Percentiles rank a stretch among this genome's conserved stretches.
Conservation (phyloP, 2,329 filamentous ascomycete genomes). For the Fusarium illudens region DNA sequence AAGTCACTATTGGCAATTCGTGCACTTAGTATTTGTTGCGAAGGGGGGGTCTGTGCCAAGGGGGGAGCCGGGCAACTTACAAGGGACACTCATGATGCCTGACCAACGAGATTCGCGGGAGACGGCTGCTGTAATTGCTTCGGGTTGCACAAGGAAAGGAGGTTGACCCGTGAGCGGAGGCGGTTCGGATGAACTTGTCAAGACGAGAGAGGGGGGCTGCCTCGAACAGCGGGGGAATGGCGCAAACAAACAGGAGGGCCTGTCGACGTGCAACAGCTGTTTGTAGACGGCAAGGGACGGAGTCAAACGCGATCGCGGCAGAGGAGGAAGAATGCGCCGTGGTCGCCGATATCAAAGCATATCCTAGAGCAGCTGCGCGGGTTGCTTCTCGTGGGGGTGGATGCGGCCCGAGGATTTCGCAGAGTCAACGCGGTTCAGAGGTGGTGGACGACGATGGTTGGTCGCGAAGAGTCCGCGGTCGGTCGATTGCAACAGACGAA, state of each 20-base stretch:
- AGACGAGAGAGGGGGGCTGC: conserved; percentile 3
- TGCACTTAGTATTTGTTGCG: conserved; percentile 4
- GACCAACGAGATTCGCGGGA: neutral
- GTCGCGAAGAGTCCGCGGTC: conserved; percentile 36
- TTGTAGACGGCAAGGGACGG: conserved; percentile 4
- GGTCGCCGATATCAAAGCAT: conserved; percentile 36
- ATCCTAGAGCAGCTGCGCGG: conserved; percentile 21
- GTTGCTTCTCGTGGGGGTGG: conserved; percentile 5
- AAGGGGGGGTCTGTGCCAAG: conserved; percentile 15
- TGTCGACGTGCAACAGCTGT: conserved; percentile 1
- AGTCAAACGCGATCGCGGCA: conserved; percentile 29
- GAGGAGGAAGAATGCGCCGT: conserved; percentile 29
- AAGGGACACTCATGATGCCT: conserved; percentile 40
- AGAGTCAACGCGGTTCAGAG: conserved; percentile 35
- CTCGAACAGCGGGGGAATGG: conserved; percentile 22
- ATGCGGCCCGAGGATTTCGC: neutral
- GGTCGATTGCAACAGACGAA: conserved; percentile 39
- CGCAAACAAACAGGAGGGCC: conserved; percentile 26
- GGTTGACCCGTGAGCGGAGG: conserved; percentile 1
- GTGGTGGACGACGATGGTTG: conserved; percentile 36
- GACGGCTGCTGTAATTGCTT: conserved; percentile 2
- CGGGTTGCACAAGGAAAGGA: conserved; percentile 17
- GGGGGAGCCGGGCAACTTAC: conserved; percentile 28
- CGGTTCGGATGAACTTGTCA: conserved; percentile 18
- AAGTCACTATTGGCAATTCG: conserved; percentile 53